Conservation (phyloP, 192 early-diverging fungal genomes). For the Cladochytrium replicatum region DNA sequence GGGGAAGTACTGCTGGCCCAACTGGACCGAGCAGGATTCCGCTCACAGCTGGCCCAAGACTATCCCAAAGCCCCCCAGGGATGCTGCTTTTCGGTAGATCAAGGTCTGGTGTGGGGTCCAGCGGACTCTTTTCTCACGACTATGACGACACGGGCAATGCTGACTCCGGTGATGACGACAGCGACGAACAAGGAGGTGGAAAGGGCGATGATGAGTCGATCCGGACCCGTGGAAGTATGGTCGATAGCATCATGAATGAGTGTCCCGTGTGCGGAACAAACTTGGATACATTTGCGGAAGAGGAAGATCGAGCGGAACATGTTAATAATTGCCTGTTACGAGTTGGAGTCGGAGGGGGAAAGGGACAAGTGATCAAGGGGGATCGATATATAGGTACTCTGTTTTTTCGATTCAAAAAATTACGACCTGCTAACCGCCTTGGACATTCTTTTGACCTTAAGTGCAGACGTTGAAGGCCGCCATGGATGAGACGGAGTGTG, state of each 20-base stretch:
- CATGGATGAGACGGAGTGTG: constrained; percentile 55
- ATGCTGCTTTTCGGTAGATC: neutral
- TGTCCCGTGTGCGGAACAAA: constrained; percentile 58
- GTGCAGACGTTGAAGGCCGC: constrained; percentile 26
- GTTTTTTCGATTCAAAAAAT: neutral
- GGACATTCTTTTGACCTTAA: neutral
- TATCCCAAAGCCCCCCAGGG: neutral
- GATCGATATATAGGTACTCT: constrained; percentile 57
- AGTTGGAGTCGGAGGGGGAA: constrained; percentile 25
- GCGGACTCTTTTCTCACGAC: neutral
- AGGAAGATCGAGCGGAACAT: constrained; percentile 49
- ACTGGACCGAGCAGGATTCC: neutral
- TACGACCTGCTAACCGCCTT: neutral
- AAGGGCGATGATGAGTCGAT: constrained; percentile 2
- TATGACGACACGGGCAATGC: neutral
- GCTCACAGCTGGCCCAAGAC: neutral
- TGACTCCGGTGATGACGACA: neutral
- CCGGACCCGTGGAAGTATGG: constrained; percentile 4
- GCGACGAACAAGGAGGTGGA: neutral
- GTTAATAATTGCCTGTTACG: constrained; percentile 45
- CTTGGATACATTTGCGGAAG: constrained; percentile 36
- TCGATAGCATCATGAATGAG: constrained; percentile 53
- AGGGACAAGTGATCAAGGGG: constrained; percentile 31
- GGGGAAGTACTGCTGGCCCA: neutral
- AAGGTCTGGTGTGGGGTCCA: neutral